Conservation (phyloP, 768 basidiomycete genomes). For the Rhodosporidiobolus odoratus region DNA sequence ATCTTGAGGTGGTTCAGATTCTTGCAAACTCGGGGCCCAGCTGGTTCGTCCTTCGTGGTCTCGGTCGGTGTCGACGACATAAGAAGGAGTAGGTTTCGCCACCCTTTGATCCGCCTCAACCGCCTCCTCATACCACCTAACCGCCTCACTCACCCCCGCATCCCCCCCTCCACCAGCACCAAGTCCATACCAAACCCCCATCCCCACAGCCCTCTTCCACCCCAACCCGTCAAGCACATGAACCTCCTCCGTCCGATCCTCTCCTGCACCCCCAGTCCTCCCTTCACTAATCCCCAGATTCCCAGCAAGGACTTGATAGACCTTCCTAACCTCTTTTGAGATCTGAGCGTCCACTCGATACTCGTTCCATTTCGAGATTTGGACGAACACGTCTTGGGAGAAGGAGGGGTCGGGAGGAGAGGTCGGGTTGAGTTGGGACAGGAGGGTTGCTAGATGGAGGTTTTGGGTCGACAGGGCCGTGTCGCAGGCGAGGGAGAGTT, state of each 20-base stretch:
- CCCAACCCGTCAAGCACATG: slow-evolving; percentile 68
- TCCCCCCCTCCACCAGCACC: background rate
- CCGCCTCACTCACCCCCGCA: slow-evolving; percentile 8
- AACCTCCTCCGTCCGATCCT: slow-evolving; percentile 54
- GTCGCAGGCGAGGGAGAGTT: slow-evolving; percentile 75
- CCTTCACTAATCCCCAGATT: slow-evolving; percentile 59
- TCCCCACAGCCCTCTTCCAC: slow-evolving; percentile 89
- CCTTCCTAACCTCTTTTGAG: slow-evolving; percentile 61
- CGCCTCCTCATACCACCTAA: slow-evolving; percentile 34
- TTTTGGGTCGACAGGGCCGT: slow-evolving; percentile 69
- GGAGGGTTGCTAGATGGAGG: slow-evolving; percentile 76
- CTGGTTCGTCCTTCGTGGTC: background rate
- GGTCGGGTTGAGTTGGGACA: slow-evolving; percentile 61
- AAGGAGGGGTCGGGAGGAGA: slow-evolving; percentile 60
- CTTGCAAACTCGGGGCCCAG: slow-evolving; percentile 1
- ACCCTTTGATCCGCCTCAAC: background rate
- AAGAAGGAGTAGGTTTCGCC: slow-evolving; percentile 32
- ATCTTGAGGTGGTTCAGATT: slow-evolving; percentile 50
- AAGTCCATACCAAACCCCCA: slow-evolving; percentile 82
- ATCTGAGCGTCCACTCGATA: slow-evolving; percentile 67
- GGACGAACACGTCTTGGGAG: slow-evolving; percentile 64
- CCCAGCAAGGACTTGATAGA: slow-evolving; percentile 81
- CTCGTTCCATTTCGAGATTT: slow-evolving; percentile 75
- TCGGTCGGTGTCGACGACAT: background rate
- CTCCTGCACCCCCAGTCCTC: slow-evolving; percentile 53